Conservation (phyloP, 345 rosid genomes). For the Orychophragmus violaceus region DNA sequence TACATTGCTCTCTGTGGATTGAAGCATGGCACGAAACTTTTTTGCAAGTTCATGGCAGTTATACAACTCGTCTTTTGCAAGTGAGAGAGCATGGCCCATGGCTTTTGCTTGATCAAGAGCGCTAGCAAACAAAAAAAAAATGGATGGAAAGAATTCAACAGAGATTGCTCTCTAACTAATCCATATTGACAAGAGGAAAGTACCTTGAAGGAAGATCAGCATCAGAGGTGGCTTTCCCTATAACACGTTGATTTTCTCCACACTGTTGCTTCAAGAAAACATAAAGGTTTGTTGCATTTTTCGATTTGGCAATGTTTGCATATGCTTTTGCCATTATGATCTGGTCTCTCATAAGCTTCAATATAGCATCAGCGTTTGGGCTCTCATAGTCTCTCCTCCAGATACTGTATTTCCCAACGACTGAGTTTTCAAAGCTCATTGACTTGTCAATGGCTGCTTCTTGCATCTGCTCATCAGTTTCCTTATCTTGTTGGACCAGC, state of each 20-base stretch:
- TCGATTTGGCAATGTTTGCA: slow-evolving; percentile 78
- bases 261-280: slow-evolving; percentile 52
- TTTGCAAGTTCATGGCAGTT: slow-evolving; percentile 70
- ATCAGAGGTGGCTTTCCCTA: slow-evolving; percentile 76
- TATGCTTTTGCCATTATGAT: slow-evolving; percentile 92
- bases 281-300: slow-evolving; percentile 51
- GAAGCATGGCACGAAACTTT: slow-evolving; percentile 83
- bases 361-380: slow-evolving; percentile 72
- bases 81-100: slow-evolving; percentile 82
- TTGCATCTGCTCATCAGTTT: slow-evolving; percentile 48
- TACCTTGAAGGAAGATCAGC: slow-evolving; percentile 81
- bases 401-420: slow-evolving; percentile 71
- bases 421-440: slow-evolving; percentile 45
- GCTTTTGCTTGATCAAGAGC: slow-evolving; percentile 82
- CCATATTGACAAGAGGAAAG: slow-evolving; percentile 17
- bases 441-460: slow-evolving; percentile 57
- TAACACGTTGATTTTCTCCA: slow-evolving; percentile 55
- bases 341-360: slow-evolving; percentile 96
- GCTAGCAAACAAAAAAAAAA: slow-evolving; percentile 36
- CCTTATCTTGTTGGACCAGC: slow-evolving; percentile 54
- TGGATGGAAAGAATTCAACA: not conserved
- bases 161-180: not conserved
- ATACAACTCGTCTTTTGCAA: slow-evolving; percentile 73
- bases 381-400: slow-evolving; percentile 93
- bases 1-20: slow-evolving; percentile 58